Conservation (phyloP, 306 rosid species). For the Malus domestica region DNA sequence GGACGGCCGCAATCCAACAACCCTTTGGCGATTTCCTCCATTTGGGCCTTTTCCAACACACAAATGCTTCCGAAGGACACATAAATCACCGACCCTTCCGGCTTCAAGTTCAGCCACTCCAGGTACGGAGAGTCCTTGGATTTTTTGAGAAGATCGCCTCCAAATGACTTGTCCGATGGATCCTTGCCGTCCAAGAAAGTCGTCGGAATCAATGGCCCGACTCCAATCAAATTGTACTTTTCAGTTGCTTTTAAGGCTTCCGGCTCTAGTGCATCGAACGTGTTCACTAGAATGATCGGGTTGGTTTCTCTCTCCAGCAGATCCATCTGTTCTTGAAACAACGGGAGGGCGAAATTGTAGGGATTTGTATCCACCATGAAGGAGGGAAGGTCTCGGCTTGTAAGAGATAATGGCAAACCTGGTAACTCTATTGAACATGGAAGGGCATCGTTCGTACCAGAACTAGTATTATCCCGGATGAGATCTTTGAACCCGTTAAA, state of each 20-base stretch:
- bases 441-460: neutral
- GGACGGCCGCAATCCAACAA: constrained; percentile 14
- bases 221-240: constrained; percentile 10
- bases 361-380: constrained; percentile 8
- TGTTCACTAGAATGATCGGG: constrained; percentile 21
- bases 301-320: neutral
- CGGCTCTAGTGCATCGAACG: constrained; percentile 21
- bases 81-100: constrained; percentile 10
- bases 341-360: neutral
- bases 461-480: neutral
- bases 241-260: constrained; percentile 15
- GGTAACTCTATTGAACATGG: constrained; percentile 4
- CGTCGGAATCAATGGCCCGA: constrained; percentile 22
- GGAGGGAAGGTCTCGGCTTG: constrained; percentile 28
- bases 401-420: constrained; percentile 13
- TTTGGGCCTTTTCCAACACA: constrained; percentile 6
- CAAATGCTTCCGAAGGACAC: constrained; percentile 26
- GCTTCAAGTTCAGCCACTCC: constrained; percentile 22
- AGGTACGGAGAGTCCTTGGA: constrained; percentile 1
- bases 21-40: constrained; percentile 21
- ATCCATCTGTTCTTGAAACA: constrained; percentile 9
- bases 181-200: constrained; percentile 13
- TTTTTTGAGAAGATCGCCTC: neutral
- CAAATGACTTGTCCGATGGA: neutral
- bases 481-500: constrained; percentile 19